Evolutionary conservation across 2,329 filamentous ascomycete species (phyloP).

Genomic region (Fusarium xyrophilum): DNA sequence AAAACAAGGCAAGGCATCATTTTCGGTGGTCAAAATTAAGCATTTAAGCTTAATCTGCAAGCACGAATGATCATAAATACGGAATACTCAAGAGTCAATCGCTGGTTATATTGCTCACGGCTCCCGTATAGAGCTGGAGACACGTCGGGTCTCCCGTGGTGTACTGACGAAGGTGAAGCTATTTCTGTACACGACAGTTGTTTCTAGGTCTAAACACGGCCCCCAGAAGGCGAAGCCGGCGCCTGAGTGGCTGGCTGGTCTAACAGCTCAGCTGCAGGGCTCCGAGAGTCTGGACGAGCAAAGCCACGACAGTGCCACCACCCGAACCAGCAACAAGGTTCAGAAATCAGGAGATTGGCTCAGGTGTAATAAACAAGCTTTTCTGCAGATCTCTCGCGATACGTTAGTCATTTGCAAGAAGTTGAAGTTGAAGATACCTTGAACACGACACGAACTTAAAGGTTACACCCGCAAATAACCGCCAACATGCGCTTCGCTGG

Average conservation of each 20-base stretch:
- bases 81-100: no score
- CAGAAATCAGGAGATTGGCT: constrained; percentile 9
- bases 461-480: background rate
- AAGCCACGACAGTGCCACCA: constrained; percentile 28
- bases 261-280: constrained; percentile 2
- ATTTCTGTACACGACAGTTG: constrained; percentile 12
- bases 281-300: constrained; percentile 18
- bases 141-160: background rate
- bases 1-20: background rate
- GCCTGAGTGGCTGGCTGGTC: constrained; percentile 18
- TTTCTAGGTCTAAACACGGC: constrained; percentile 17
- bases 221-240: background rate
- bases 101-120: background rate
- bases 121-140: background rate
- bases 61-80: background rate
- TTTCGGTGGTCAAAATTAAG: background rate
- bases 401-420: background rate
- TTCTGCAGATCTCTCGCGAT: background rate
- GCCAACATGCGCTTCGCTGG: constrained; percentile 23
- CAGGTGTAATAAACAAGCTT: constrained; percentile 13
- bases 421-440: background rate
- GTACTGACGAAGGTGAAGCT: constrained; percentile 12
- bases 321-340: constrained; percentile 1
- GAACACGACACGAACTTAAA: background rate
- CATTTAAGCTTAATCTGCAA: constrained; percentile 1